Percentiles rank a stretch among this genome's conserved stretches.
These are phyloP conservation scores for Mangifera indica DNA, from an alignment of 345 rosid genomes.

Conservation along the genomic window DNA sequence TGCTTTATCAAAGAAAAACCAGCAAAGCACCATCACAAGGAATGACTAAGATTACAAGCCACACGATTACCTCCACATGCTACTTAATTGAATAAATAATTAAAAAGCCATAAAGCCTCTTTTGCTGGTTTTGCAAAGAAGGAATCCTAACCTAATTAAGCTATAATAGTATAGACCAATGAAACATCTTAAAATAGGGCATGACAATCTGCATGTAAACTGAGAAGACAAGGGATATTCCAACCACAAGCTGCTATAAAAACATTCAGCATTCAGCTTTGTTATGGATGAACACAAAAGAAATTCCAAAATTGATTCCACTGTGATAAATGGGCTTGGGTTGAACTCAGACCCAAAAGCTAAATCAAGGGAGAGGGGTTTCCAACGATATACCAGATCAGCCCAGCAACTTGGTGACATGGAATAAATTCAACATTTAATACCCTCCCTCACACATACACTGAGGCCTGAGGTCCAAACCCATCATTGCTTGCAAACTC, in stretches of 20 bases:
- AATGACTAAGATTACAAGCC: not conserved
- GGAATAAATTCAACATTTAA: too few relatives aligned
- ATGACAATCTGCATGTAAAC: not conserved
- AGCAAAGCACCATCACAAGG: not conserved
- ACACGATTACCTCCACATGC: not conserved
- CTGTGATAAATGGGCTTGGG: not conserved
- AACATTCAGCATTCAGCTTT: not conserved
- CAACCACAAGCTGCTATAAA: not conserved
- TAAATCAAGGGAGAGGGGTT: too few relatives aligned
- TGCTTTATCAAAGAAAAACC: not conserved
- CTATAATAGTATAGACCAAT: not conserved
- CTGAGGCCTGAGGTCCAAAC: too few relatives aligned
- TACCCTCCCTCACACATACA: too few relatives aligned
- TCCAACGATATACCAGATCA: too few relatives aligned
- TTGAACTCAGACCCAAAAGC: too few relatives aligned
- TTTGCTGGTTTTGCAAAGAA: not conserved
- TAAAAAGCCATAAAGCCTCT: not conserved
- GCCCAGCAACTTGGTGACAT: too few relatives aligned
- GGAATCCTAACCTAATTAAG: not conserved
- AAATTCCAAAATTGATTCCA: not conserved
- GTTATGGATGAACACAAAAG: not conserved
- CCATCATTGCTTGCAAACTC: too few relatives aligned
- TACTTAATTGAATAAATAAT: not conserved
- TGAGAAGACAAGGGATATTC: not conserved
- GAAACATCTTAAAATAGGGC: not conserved